Percentiles rank a stretch among this genome's conserved stretches.
Conservation (phyloP, 352 stramenopile genomes). For the Globisporangium recalcitrans region DNA sequence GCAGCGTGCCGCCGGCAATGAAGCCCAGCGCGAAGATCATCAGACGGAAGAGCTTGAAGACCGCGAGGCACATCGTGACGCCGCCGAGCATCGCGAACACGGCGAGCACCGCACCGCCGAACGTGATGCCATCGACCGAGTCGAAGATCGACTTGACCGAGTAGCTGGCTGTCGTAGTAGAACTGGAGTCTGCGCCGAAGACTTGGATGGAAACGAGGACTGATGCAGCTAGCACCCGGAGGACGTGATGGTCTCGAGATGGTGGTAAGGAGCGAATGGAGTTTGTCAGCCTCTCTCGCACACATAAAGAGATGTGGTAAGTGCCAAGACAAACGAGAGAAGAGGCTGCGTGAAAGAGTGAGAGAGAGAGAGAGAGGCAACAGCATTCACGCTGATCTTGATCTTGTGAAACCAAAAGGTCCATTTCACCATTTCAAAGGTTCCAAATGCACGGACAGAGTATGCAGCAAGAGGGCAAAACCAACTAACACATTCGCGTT, state of each 20-base stretch:
- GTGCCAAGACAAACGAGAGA: too few species aligned
- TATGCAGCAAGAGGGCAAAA: too few species aligned
- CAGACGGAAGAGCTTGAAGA: slow-evolving; percentile 50
- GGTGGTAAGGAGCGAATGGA: too few species aligned
- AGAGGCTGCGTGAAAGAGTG: too few species aligned
- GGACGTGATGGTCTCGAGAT: not conserved
- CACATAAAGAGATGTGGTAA: too few species aligned
- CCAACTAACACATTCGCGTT: too few species aligned
- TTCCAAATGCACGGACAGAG: too few species aligned
- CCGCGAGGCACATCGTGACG: slow-evolving; percentile 25
- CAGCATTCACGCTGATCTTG: too few species aligned
- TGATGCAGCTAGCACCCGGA: not conserved
- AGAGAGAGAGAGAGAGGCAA: too few species aligned
- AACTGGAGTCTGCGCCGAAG: not conserved
- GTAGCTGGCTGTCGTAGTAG: slow-evolving; percentile 1
- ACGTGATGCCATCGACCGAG: slow-evolving; percentile 28
- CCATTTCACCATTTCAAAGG: too few species aligned
- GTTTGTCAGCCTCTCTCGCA: too few species aligned
- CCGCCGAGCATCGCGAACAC: slow-evolving; percentile 37
- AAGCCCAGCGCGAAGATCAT: slow-evolving; percentile 55
- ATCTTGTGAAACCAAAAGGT: too few species aligned
- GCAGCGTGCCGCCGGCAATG: slow-evolving; percentile 38
- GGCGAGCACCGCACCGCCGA: slow-evolving; percentile 29
- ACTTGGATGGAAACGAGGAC: not conserved
- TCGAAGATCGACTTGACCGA: slow-evolving; percentile 28